Evolutionary conservation across 345 rosid species (phyloP).

Genomic region (Lenwebbia sp.): DNA sequence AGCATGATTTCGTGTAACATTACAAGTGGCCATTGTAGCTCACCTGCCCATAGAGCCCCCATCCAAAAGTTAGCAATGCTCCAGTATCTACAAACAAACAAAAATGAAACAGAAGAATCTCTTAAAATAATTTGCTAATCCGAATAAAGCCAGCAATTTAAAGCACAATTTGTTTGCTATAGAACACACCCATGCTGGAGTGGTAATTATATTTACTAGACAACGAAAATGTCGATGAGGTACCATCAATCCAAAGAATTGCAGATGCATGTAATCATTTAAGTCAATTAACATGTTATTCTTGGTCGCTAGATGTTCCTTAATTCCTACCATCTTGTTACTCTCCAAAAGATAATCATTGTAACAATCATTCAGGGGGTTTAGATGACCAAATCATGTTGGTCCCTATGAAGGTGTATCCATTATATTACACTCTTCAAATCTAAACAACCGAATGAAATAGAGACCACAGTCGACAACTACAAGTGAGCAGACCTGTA

Average conservation of each 20-base stretch:
- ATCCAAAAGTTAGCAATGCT: constrained; percentile 65
- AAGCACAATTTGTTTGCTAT: neutral
- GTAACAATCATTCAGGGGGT: neutral
- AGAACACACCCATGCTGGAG: neutral
- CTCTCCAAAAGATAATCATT: neutral
- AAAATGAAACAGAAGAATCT: neutral
- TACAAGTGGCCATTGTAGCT: neutral
- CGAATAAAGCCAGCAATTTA: neutral
- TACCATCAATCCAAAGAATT: neutral
- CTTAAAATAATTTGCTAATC: neutral
- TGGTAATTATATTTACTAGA: neutral
- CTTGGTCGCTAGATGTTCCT: neutral
- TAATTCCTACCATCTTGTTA: neutral
- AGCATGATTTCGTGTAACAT: neutral
- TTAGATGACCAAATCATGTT: neutral
- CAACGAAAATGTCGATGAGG: neutral
- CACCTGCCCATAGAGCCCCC: constrained; percentile 94
- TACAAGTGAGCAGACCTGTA: constrained; percentile 39
- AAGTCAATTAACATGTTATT: neutral
- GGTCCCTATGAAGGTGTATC: neutral
- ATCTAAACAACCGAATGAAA: neutral
- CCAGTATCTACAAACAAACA: constrained; percentile 54
- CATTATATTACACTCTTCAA: neutral
- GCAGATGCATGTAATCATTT: neutral
- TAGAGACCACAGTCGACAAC: neutral